phyloP scores from a whole-genome alignment of 1,284 basidiomycete genomes.

The Amylostereum chailletii region DNA sequence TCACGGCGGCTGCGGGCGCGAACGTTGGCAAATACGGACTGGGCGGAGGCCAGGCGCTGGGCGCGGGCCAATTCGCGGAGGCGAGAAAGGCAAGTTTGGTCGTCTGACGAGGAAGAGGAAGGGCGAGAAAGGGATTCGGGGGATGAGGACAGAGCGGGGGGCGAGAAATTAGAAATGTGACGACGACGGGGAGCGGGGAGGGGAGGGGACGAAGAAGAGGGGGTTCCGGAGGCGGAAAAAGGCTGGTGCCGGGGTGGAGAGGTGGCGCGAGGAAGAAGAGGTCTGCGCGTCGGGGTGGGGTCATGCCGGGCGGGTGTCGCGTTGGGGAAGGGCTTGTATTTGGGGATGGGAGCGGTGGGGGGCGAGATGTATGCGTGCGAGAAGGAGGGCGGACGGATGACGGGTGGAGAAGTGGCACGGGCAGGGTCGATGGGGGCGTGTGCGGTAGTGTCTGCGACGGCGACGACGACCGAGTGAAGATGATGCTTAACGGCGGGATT shows the following conservation, averaged over 20 bases:
- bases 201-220: background rate
- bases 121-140: background rate
- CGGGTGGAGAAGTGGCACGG: background rate
- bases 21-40: slow-evolving; percentile 5
- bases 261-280: background rate
- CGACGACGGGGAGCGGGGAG: background rate
- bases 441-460: background rate
- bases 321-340: background rate
- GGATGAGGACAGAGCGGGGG: background rate
- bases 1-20: slow-evolving; percentile 9
- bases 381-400: background rate
- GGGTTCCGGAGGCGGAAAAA: background rate
- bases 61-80: background rate
- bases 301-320: too few relatives aligned
- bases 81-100: background rate
- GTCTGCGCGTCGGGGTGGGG: background rate
- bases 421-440: background rate
- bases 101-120: background rate
- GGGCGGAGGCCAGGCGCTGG: slow-evolving; percentile 5
- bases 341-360: background rate
- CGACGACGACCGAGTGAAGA: background rate
- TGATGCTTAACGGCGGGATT: background rate
- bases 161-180: too few relatives aligned
- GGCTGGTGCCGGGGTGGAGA: background rate
- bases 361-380: background rate